A percentile compares a stretch with the other conserved stretches of the same genome.
phyloP scores from a whole-genome alignment of 2,329 filamentous ascomycete genomes.

The Grosmannia penicillata region DNA sequence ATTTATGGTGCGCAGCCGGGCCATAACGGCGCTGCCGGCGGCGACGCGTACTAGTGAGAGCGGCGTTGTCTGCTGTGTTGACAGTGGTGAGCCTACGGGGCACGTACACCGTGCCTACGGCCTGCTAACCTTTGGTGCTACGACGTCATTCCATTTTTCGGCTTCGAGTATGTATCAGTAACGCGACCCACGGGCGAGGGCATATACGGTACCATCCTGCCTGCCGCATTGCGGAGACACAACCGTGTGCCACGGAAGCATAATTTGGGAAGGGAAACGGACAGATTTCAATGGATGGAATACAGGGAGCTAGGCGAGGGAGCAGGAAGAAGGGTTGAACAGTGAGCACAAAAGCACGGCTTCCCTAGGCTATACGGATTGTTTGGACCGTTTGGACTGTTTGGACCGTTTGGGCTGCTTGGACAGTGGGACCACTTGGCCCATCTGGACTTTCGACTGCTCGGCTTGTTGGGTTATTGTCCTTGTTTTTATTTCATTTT shows the following conservation, averaged over 20 bases:
- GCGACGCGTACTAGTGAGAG: conserved; percentile 32
- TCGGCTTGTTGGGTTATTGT: not conserved
- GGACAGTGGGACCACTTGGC: not conserved
- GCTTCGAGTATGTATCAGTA: conserved; percentile 7
- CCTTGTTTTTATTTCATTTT: not conserved
- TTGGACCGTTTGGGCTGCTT: not conserved
- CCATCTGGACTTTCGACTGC: not conserved
- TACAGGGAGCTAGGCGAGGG: not conserved
- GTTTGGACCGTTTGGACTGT: not conserved
- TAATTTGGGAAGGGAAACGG: not conserved
- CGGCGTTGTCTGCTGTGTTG: not conserved
- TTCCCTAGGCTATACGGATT: not conserved
- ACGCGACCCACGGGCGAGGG: not conserved
- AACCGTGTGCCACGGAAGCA: conserved; percentile 2
- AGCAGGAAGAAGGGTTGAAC: not conserved
- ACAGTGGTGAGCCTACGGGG: not conserved
- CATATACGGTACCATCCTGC: not conserved
- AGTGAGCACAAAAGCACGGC: conserved; percentile 2
- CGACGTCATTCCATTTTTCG: not conserved
- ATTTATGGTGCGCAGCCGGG: conserved; percentile 38
- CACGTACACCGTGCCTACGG: too few species aligned
- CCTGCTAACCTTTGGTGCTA: conserved; percentile 3
- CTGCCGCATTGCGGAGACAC: conserved; percentile 4
- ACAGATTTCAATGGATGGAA: conserved; percentile 1
- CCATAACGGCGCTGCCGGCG: conserved; percentile 41